A percentile compares a stretch with the other conserved stretches of the same genome.
Evolutionary conservation across 371 early-diverging fungal species (phyloP).

Genomic region (Mortierella sp.): DNA sequence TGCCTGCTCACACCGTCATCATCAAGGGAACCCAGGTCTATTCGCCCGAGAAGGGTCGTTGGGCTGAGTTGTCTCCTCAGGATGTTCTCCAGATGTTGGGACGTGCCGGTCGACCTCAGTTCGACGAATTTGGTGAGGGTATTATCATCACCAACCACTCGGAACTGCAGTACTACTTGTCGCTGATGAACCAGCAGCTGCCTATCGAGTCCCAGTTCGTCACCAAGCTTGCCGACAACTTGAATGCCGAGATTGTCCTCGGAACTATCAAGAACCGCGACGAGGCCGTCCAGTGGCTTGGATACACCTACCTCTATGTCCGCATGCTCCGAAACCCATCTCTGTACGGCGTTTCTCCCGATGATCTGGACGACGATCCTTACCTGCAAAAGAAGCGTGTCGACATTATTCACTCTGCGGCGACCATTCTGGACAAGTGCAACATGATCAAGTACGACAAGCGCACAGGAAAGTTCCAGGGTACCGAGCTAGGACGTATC

Average conservation of each 20-base stretch:
- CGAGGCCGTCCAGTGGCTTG: constrained; percentile 98
- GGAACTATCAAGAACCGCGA: constrained; percentile 92
- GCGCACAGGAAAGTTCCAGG: constrained; percentile 88
- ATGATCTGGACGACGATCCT: constrained; percentile 87
- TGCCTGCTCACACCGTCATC: constrained; percentile 99
- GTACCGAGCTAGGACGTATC: constrained; percentile 96
- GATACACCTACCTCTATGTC: constrained; percentile 97
- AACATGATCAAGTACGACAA: constrained; percentile 94
- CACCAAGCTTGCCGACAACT: constrained; percentile 87
- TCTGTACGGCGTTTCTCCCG: constrained; percentile 82
- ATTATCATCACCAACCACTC: constrained; percentile 95
- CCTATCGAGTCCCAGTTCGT: constrained; percentile 98
- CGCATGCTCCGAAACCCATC: constrained; percentile 94
- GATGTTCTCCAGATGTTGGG: constrained; percentile 99
- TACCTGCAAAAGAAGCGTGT: constrained; percentile 87
- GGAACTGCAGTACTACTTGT: constrained; percentile 96
- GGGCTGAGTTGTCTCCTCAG: constrained; percentile 94
- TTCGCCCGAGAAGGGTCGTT: constrained; percentile 93
- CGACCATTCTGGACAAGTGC: constrained; percentile 86
- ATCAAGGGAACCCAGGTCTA: constrained; percentile 99
- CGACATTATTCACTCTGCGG: constrained; percentile 93
- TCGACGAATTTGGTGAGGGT: constrained; percentile 97
- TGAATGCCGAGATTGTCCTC: constrained; percentile 98
- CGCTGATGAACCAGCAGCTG: constrained; percentile 93
- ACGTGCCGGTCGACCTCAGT: constrained; percentile 99